Evolutionary conservation across 495 filamentous ascomycete genomes (phyloP).

Genomic region (Hypoxylon trugodes): DNA sequence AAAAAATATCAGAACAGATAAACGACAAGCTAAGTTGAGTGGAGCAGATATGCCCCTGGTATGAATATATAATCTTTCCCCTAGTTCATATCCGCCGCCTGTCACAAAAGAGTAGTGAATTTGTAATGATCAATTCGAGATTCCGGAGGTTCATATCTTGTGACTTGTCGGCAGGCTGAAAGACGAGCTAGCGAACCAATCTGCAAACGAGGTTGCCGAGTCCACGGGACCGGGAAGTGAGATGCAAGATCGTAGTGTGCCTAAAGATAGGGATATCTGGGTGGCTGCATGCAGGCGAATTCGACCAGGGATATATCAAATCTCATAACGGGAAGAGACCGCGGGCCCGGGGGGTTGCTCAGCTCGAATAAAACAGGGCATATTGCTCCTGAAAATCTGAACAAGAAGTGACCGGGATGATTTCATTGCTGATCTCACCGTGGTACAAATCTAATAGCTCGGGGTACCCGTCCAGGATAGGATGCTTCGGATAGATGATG

Average conservation of each 20-base stretch:
- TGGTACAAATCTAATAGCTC: constrained; percentile 43
- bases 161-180: constrained; percentile 7
- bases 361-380: constrained; percentile 34
- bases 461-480: constrained; percentile 19
- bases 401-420: constrained; percentile 32
- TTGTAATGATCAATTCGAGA: constrained; percentile 8
- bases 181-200: constrained; percentile 20
- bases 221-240: constrained; percentile 29
- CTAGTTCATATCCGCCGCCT: constrained; percentile 32
- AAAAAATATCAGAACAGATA: not conserved
- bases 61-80: constrained; percentile 10
- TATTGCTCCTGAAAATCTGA: constrained; percentile 23
- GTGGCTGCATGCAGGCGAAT: constrained; percentile 36
- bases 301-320: constrained; percentile 37
- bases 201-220: constrained; percentile 39
- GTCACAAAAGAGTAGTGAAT: constrained; percentile 5
- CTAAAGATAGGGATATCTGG: constrained; percentile 34
- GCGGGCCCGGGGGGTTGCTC: constrained; percentile 22
- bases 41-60: constrained; percentile 25
- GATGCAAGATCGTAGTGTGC: constrained; percentile 27
- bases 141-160: constrained; percentile 23
- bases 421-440: constrained; percentile 45
- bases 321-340: constrained; percentile 30
- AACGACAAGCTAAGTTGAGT: constrained; percentile 15
- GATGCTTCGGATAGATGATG: constrained; percentile 17